Evolutionary conservation across 495 filamentous ascomycete species (phyloP), one percentile per base, ranked within the genome.

Genomic region (Tirmania nivea): DNA sequence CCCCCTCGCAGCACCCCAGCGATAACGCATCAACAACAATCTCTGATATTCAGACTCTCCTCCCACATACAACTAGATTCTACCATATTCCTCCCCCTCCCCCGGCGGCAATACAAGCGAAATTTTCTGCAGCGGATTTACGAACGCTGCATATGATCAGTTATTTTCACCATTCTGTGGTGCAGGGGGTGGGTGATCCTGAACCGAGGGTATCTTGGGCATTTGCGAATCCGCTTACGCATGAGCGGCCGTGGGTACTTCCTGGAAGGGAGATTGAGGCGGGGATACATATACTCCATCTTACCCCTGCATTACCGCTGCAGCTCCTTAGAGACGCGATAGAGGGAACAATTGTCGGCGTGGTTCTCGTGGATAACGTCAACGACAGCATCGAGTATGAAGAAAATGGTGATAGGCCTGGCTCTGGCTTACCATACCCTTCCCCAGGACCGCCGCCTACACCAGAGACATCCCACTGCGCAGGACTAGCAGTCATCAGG

Each of bases 101-200:
- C 8, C 20, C 52, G 4, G 34, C 19, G 20, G 45, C 48, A 1
- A n/a, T 35, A 16, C 35, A 31, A 10, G 10, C 48, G 4, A 71
- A 69, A 20, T 68, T 72, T 36, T 75, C 75, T 8, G 73, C 76
- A 12, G 70, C 71, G 6, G 76, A 83, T 56, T 60, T 79, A 1
- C 70, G 78, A 25, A 65, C 69, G 39, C 78, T 84, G 75, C 78
- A 83, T 54, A 79, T 71, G 10, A 71, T 77, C 49, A 78, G 78
- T 1, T 84, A 83, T 57, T 79, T 84, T 59, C 74, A 80, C 55
- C 59, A 69, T 54, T 66, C 63, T 14, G 68, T 67, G 10, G 59
- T 66, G 9, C 60, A 61, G 39, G 64, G 59, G 19, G 60, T 53
- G 11, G 83, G 77, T 75, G 63, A 67, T 35, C 39, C 3, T 45